Evolutionary conservation across 2,329 filamentous ascomycete genomes (phyloP).

Genomic region (Cladosporium halotolerans): DNA sequence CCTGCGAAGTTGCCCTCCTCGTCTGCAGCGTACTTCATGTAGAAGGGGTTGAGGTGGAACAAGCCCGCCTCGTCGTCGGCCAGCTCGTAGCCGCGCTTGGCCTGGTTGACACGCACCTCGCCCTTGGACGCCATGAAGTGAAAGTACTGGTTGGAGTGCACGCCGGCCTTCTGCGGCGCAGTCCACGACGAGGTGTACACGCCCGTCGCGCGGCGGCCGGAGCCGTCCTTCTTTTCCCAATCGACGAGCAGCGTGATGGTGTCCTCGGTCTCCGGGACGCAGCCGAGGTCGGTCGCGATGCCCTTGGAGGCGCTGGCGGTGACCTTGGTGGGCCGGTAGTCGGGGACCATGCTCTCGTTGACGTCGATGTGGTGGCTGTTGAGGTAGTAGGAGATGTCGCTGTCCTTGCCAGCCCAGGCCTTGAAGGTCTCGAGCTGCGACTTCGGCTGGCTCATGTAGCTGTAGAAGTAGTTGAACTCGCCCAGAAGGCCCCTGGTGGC

Average conservation of each 20-base stretch:
- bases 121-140: conserved; percentile 82
- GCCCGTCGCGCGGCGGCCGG: conserved; percentile 68
- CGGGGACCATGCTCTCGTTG: conserved; percentile 84
- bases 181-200: conserved; percentile 96
- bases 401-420: conserved; percentile 85
- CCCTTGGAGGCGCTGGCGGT: conserved; percentile 72
- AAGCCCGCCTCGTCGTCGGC: conserved; percentile 70
- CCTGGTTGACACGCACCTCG: conserved; percentile 86
- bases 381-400: conserved; percentile 92
- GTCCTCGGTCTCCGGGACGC: conserved; percentile 76
- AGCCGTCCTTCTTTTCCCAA: conserved; percentile 69
- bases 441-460: conserved; percentile 92
- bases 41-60: conserved; percentile 74
- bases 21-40: conserved; percentile 67
- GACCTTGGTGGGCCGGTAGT: conserved; percentile 71
- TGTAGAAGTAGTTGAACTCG: conserved; percentile 98
- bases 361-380: conserved; percentile 94
- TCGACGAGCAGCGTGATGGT: conserved; percentile 87
- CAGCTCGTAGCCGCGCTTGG: conserved; percentile 89
- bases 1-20: conserved; percentile 92
- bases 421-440: conserved; percentile 90
- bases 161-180: conserved; percentile 81
- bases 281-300: conserved; percentile 71
- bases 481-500: conserved; percentile 61
- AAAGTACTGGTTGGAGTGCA: conserved; percentile 97